phyloP scores from a whole-genome alignment of 1,284 basidiomycete genomes.

The Sphaerobolus stellatus region DNA sequence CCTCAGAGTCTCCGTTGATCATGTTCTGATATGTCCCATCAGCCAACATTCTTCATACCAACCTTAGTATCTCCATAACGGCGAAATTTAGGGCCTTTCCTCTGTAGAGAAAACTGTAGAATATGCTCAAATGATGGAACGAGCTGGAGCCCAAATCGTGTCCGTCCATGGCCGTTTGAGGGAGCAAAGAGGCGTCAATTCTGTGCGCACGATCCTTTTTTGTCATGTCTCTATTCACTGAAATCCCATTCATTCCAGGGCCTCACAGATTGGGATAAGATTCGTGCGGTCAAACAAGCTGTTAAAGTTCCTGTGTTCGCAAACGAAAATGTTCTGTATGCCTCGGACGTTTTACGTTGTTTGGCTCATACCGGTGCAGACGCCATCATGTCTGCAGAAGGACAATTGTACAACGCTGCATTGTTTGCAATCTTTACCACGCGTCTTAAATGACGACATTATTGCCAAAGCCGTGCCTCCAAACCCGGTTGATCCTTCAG shows the following conservation, averaged over 20 bases:
- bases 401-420: slow-evolving; percentile 91
- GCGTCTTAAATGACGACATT: slow-evolving; percentile 19
- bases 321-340: slow-evolving; percentile 93
- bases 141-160: slow-evolving; percentile 92
- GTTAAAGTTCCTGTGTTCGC: slow-evolving; percentile 94
- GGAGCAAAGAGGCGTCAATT: slow-evolving; percentile 86
- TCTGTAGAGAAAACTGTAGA: slow-evolving; percentile 84
- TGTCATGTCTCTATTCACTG: no score
- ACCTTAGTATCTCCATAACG: slow-evolving; percentile 87
- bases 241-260: slow-evolving; percentile 59
- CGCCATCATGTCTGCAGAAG: slow-evolving; percentile 95
- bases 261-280: slow-evolving; percentile 84
- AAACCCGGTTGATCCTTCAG: slow-evolving; percentile 7
- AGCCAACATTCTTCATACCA: slow-evolving; percentile 85
- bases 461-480: slow-evolving; percentile 21
- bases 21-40: neutral
- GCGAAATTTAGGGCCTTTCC: slow-evolving; percentile 96
- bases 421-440: slow-evolving; percentile 53
- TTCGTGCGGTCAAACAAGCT: slow-evolving; percentile 81
- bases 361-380: slow-evolving; percentile 83
- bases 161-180: slow-evolving; percentile 91
- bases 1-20: neutral
- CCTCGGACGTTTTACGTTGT: slow-evolving; percentile 77
- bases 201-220: no score
- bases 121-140: slow-evolving; percentile 93